These are phyloP conservation scores for Monosporascus cannonballus DNA, from an alignment of 2,329 filamentous ascomycete genomes.

Conservation along the genomic window DNA sequence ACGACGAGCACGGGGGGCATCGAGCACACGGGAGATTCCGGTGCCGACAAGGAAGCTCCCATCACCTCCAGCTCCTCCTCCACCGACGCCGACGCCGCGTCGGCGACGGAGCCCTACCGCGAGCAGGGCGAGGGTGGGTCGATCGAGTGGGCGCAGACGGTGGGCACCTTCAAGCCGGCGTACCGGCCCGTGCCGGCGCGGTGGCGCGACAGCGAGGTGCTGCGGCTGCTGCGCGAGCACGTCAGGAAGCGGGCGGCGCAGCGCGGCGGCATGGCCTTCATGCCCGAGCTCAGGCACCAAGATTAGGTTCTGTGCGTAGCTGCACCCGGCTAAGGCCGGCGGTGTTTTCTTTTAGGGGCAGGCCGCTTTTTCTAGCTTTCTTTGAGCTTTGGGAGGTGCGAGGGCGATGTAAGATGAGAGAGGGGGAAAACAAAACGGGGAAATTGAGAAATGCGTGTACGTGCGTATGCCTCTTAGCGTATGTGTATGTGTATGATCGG, in stretches of 20 bases:
- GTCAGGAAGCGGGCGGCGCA: conserved; percentile 61
- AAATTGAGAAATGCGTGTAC: too few species aligned
- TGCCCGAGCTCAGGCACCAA: conserved; percentile 39
- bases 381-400: too few species aligned
- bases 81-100: conserved; percentile 15
- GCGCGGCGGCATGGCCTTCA: conserved; percentile 49
- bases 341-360: too few species aligned
- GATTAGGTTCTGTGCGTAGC: not conserved
- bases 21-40: too few species aligned
- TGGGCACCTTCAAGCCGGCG: conserved; percentile 88
- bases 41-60: too few species aligned
- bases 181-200: conserved; percentile 83
- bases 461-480: too few species aligned
- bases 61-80: conserved; percentile 15
- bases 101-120: conserved; percentile 21
- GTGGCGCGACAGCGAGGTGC: conserved; percentile 79
- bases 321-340: too few species aligned
- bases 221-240: conserved; percentile 71
- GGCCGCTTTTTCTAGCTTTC: too few species aligned
- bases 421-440: too few species aligned
- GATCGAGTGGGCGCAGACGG: conserved; percentile 95
- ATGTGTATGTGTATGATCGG: too few species aligned
- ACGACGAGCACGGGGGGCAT: conserved; percentile 21
- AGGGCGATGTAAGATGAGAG: too few species aligned
- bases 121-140: conserved; percentile 28